Evolutionary conservation across 1,139 yeast species (phyloP), one percentile per base, ranked within the genome.

Genomic region (Suhomyces chickasaworum): DNA sequence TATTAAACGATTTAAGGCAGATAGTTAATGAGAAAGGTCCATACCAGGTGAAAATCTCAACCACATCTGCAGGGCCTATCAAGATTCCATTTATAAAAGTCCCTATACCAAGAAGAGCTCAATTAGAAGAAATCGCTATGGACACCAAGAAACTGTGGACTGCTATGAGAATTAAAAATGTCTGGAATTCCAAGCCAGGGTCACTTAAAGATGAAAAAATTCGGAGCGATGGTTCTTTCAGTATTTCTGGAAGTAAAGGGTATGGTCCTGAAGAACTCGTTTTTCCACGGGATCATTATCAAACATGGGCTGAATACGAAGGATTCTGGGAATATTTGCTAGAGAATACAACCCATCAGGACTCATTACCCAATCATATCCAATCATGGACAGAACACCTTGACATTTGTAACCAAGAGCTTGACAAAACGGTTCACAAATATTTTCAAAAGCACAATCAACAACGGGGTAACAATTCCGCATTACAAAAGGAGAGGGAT

Each of bases 1-100:
- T 57, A 37, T 50, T 73, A 21, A 54, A 58, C 3, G 42, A 53
- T 15, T 47, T 64, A 9, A 48, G 53, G 17, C 20, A 47, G 0
- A 58, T 58, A 0, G 63, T 73, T 12, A 63, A 65, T 39, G 60
- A 61, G 13, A 66, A 63, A 44, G 80, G 80, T 0, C 79, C 80
- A 0, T 65, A 51, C 38, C 59, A 61, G 40, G 76, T 73, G 9
- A 63, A 60, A 38, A 59, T 73, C 5, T 49, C 61, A 15, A 44
- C 51, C 18, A 68, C 72, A 2, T 53, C 57, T 31, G 68, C 78
- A 0, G 79, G 77, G 0, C 60, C 67, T 1, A 52, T 60, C 21
- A 53, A 60, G 1, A 59, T 71, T 6, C 69, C 72, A 1, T 70
- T 50, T 50, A 46, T 73, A 5, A 53, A 57, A 34, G 48, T 63